Conservation (phyloP, 2,329 filamentous ascomycete species). For the Venturia oleaginea region DNA sequence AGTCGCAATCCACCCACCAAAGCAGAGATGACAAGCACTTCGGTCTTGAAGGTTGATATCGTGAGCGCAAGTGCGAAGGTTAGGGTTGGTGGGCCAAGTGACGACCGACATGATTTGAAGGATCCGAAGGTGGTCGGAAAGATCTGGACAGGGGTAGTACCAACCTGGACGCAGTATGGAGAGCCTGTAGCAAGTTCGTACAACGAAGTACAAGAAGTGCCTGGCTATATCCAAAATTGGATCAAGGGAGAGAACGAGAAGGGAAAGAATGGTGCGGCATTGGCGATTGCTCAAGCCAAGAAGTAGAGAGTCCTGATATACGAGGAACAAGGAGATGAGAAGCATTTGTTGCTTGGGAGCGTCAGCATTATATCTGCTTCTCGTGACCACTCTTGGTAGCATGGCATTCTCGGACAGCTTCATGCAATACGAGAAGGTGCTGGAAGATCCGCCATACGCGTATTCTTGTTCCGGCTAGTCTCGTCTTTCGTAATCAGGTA, state of each 20-base stretch:
- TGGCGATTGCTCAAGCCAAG: constrained; percentile 9
- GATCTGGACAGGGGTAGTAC: constrained; percentile 29
- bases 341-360: not conserved
- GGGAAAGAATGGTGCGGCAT: not conserved
- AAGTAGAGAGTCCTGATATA: not conserved
- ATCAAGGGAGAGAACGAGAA: constrained; percentile 13
- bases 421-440: not conserved
- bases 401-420: not conserved
- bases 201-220: constrained; percentile 18
- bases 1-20: constrained; percentile 23
- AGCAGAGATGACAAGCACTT: constrained; percentile 24
- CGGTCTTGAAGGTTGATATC: constrained; percentile 23
- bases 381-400: not conserved
- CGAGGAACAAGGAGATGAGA: not conserved
- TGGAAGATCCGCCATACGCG: not conserved
- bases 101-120: constrained; percentile 26
- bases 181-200: constrained; percentile 23
- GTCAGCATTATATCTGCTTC: not conserved
- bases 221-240: constrained; percentile 12
- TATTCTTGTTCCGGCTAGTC: not conserved
- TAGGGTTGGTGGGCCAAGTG: constrained; percentile 24
- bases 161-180: constrained; percentile 26
- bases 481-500: not conserved
- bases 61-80: constrained; percentile 26
- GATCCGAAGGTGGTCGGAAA: constrained; percentile 19